Evolutionary conservation across 192 early-diverging fungal species (phyloP).

Genomic region (Rhizophagus sp.): DNA sequence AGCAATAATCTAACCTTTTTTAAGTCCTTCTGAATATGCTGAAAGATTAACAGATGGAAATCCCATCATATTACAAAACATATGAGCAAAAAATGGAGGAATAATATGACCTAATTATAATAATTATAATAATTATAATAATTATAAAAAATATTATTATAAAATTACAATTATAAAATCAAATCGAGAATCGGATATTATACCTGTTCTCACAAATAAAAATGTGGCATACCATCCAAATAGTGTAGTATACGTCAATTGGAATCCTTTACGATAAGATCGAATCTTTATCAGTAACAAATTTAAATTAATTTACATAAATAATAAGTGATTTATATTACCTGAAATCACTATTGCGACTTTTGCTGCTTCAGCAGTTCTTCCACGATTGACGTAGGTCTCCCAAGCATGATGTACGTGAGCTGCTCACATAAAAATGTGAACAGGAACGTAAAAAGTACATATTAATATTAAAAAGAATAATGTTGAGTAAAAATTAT

Average conservation of each 20-base stretch:
- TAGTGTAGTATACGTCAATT: conserved; percentile 72
- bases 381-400: conserved; percentile 44
- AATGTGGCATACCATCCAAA: conserved; percentile 82
- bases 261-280: conserved; percentile 43
- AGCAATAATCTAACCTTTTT: background rate
- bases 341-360: conserved; percentile 36
- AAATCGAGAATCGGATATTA: background rate
- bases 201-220: conserved; percentile 60
- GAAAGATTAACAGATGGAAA: conserved; percentile 51
- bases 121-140: too few relatives aligned
- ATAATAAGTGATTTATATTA: background rate
- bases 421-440: conserved; percentile 8
- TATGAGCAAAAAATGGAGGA: conserved; percentile 59
- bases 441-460: background rate
- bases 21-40: background rate
- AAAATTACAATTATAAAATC: background rate
- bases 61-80: conserved; percentile 77
- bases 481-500: background rate
- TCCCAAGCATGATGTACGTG: conserved; percentile 68
- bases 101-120: conserved; percentile 41
- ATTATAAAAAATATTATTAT: background rate
- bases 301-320: conserved; percentile 9
- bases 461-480: background rate
- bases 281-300: background rate
- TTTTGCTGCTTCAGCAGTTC: conserved; percentile 40